phyloP scores from a whole-genome alignment of 345 rosid species.

The Pelargonium nanum region DNA sequence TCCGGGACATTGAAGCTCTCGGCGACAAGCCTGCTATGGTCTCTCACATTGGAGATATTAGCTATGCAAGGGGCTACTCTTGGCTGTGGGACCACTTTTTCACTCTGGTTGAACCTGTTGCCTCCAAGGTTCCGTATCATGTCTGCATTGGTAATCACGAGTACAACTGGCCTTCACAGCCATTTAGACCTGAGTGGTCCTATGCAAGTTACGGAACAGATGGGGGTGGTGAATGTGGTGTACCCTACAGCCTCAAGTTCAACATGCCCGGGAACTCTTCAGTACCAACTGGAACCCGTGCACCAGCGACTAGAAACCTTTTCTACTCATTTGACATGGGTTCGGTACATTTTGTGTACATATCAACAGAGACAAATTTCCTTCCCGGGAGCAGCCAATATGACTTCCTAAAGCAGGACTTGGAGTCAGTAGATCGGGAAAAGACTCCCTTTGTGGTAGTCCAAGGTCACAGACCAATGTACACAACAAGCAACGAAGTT shows the following conservation, averaged over 20 bases:
- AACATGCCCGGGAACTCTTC: slow-evolving; percentile 89
- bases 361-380: slow-evolving; percentile 84
- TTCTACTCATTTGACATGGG: slow-evolving; percentile 78
- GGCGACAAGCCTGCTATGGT: slow-evolving; percentile 56
- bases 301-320: slow-evolving; percentile 64
- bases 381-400: slow-evolving; percentile 66
- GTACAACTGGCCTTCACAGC: slow-evolving; percentile 87
- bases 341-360: slow-evolving; percentile 60
- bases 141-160: slow-evolving; percentile 95
- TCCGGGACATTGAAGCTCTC: slow-evolving; percentile 64
- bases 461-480: slow-evolving; percentile 95
- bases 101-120: slow-evolving; percentile 56
- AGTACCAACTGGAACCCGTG: slow-evolving; percentile 52
- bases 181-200: slow-evolving; percentile 86
- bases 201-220: slow-evolving; percentile 45
- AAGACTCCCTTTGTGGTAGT: slow-evolving; percentile 73
- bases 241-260: slow-evolving; percentile 82
- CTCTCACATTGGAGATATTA: slow-evolving; percentile 88
- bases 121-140: slow-evolving; percentile 71
- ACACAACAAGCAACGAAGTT: slow-evolving; percentile 58
- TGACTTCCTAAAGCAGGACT: slow-evolving; percentile 54
- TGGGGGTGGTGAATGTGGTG: slow-evolving; percentile 93
- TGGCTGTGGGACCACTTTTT: slow-evolving; percentile 96
- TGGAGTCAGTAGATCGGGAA: slow-evolving; percentile 63
- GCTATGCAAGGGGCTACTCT: slow-evolving; percentile 78